Percentiles rank a stretch among this genome's conserved stretches.
phyloP scores from a whole-genome alignment of 192 early-diverging fungal genomes.

The Rhizophagus clarus region DNA sequence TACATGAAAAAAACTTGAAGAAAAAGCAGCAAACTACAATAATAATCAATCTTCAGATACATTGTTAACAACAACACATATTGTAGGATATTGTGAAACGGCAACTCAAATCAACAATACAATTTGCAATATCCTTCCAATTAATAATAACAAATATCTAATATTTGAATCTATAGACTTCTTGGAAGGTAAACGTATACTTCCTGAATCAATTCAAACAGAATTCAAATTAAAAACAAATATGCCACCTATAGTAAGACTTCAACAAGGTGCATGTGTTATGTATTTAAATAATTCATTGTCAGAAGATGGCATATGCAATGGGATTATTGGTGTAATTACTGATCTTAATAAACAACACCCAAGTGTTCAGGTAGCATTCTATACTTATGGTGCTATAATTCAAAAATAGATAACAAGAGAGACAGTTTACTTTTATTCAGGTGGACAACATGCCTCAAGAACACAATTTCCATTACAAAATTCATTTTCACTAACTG shows the following conservation, averaged over 20 bases:
- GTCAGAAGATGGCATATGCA: neutral
- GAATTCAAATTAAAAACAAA: neutral
- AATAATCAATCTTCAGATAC: no score
- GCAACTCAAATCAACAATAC: no score
- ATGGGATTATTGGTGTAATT: slow-evolving; percentile 1
- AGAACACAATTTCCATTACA: neutral
- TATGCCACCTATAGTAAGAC: neutral
- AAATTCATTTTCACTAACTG: neutral
- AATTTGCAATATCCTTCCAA: no score
- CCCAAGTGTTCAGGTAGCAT: neutral
- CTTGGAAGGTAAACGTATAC: no score
- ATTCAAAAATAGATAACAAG: neutral
- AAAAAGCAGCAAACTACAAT: no score
- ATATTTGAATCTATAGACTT: no score
- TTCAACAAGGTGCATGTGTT: neutral
- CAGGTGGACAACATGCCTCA: neutral
- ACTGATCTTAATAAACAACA: neutral
- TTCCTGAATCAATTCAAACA: neutral
- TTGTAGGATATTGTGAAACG: no score
- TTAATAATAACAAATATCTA: no score
- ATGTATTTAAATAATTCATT: slow-evolving; percentile 10
- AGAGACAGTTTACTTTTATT: neutral
- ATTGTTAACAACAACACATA: no score
- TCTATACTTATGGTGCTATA: neutral
- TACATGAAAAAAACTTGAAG: no score